Evolutionary conservation across 164 flowering plant species (phyloP).

Genomic region (Macadamia tetraphylla): DNA sequence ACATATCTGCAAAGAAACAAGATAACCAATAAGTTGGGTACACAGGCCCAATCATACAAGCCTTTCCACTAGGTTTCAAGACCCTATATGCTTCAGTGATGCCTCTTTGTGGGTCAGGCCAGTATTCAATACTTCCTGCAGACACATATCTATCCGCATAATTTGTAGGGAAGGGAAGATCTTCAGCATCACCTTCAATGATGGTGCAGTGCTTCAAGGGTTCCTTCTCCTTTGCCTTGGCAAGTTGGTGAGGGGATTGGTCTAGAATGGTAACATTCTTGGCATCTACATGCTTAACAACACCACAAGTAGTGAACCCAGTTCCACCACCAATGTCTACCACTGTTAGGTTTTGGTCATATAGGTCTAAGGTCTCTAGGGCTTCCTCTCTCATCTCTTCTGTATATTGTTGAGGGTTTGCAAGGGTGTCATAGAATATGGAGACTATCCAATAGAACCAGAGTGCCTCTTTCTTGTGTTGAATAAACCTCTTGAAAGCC

Average conservation of each 20-base stretch:
- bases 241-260: no score
- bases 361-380: conserved; percentile 36
- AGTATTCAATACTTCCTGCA: conserved; percentile 38
- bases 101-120: conserved; percentile 5
- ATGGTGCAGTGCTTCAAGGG: no score
- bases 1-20: no score
- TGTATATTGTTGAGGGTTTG: conserved; percentile 51
- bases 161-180: conserved; percentile 66
- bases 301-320: conserved; percentile 66
- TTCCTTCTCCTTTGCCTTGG: no score
- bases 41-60: conserved; percentile 3
- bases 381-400: no score
- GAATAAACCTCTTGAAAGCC: conserved; percentile 6
- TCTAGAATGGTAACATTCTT: conserved; percentile 42
- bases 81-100: background rate
- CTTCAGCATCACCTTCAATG: conserved; percentile 29
- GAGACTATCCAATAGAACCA: conserved; percentile 76
- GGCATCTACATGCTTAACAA: conserved; percentile 25
- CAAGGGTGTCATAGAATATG: conserved; percentile 61
- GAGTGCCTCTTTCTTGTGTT: conserved; percentile 72
- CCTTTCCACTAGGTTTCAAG: background rate
- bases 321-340: conserved; percentile 85
- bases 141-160: conserved; percentile 70
- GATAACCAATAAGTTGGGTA: background rate
- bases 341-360: conserved; percentile 40